phyloP scores from a whole-genome alignment of 2,329 filamentous ascomycete genomes.

The Ophiostoma ips region DNA sequence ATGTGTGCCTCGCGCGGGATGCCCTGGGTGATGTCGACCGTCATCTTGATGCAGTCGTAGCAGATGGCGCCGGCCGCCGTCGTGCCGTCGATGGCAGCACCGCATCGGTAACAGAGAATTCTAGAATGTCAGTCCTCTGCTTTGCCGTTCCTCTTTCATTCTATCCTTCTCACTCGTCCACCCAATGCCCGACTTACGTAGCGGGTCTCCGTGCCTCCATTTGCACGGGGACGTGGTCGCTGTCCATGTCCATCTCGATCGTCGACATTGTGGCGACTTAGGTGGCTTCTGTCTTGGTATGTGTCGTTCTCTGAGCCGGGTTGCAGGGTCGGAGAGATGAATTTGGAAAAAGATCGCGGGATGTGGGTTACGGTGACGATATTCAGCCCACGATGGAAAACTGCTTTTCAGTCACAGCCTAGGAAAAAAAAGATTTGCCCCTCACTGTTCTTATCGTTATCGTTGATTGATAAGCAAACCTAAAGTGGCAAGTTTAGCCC shows the following conservation, averaged over 20 bases:
- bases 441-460: constrained; percentile 2
- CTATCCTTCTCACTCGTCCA: neutral
- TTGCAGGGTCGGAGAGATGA: neutral
- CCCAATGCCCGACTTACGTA: constrained; percentile 17
- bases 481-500: neutral
- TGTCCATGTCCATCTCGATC: constrained; percentile 22
- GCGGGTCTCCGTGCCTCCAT: constrained; percentile 19
- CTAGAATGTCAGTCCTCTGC: constrained; percentile 28
- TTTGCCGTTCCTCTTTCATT: too few species aligned
- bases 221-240: constrained; percentile 15
- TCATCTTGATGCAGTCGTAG: constrained; percentile 90
- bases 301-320: neutral
- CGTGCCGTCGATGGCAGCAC: constrained; percentile 87
- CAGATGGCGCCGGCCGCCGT: constrained; percentile 75
- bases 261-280: constrained; percentile 10
- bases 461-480: neutral
- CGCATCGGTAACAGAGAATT: constrained; percentile 98
- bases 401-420: neutral
- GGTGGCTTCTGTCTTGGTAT: neutral
- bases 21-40: constrained; percentile 80
- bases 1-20: constrained; percentile 83
- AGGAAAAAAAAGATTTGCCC: constrained; percentile 1
- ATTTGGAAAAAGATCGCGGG: neutral
- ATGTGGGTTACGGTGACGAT: neutral
- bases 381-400: neutral